phyloP scores from a whole-genome alignment of 768 basidiomycete genomes.

The Candolleomyces aberdarensis region DNA sequence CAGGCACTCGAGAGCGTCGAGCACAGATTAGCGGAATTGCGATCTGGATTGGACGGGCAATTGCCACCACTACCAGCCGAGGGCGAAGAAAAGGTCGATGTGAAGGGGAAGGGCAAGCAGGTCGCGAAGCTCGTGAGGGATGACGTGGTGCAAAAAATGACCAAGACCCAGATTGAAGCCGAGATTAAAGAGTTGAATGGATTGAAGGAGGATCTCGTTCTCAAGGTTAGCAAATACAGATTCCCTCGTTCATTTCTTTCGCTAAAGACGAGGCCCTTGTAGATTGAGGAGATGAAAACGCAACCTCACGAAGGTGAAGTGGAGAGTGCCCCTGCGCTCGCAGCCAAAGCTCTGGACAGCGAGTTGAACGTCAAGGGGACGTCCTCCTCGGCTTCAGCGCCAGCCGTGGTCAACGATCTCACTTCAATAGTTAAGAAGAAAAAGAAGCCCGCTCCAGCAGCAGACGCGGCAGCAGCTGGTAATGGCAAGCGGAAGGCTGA shows the following conservation, averaged over 20 bases:
- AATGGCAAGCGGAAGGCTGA: constrained; percentile 70
- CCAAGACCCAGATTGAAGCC: constrained; percentile 65
- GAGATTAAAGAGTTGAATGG: constrained; percentile 79
- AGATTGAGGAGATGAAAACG: constrained; percentile 91
- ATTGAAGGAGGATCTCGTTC: constrained; percentile 75
- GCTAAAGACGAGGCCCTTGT: not conserved
- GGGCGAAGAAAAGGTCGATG: constrained; percentile 32
- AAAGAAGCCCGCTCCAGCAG: constrained; percentile 54
- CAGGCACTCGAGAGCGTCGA: constrained; percentile 78
- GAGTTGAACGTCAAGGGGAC: constrained; percentile 50
- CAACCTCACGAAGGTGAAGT: constrained; percentile 59
- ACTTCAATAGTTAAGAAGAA: constrained; percentile 88
- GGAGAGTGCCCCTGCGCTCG: constrained; percentile 66
- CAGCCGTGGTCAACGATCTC: constrained; percentile 69
- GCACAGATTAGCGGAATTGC: constrained; percentile 60
- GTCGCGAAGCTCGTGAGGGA: constrained; percentile 42
- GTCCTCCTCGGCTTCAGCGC: constrained; percentile 26
- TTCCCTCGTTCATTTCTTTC: not conserved
- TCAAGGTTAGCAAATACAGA: constrained; percentile 55
- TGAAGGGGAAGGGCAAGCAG: constrained; percentile 74
- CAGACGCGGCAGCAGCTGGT: constrained; percentile 26
- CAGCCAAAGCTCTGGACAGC: constrained; percentile 65
- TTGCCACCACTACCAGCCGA: constrained; percentile 24
- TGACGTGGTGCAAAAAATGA: constrained; percentile 63
- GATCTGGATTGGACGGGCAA: constrained; percentile 40